Base-by-base conservation (phyloP, 176 grass and related monocot species). In the Carex pumila region DNA sequence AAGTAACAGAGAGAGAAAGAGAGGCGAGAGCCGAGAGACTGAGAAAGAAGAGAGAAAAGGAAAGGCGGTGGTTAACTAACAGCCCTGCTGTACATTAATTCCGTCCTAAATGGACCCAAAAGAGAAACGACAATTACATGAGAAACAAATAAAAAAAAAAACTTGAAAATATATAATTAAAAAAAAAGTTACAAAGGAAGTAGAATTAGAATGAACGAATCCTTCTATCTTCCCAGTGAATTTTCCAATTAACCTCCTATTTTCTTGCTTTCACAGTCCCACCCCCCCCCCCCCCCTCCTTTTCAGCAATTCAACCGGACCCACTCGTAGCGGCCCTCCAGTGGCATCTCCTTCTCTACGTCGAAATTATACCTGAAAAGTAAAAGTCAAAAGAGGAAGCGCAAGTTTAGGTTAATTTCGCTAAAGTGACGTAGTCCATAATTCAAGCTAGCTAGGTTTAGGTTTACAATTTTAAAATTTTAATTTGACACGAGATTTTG, bases 331-430 rank as follows among this genome's bases (percentile, higher is more conserved):
- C 89, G 89, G 50, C 94, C 93, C 77, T 80, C 81, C 11, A 97
- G 82, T 7, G 94, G 91, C 61, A 85, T 85, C 71, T 92, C 91
- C 86, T 59, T 88, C 36, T 84, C 86, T 49, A 97, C 64, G 86
- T 97, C 89, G 39, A 93, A 97, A 87, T 97, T 97, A 88, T 97
- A 97, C 86, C 94, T 97, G 87, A 4, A 65, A 39, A 64, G 65
- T 34, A 57, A 2, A 78, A 56, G 13, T 78, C 22, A 76, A 7
- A 14, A 47, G 36, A 36, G 7, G 50, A 71, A 17, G 68, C 80
- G 86, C 3, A 81, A 29, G 13, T 89, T 91, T n/a, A 86, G n/a
- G 13, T 83, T 39, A 77, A 47, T 66, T 81, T 81, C 12, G 64
- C 11, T 65, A 37, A 87, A 36, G 53, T 49, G 57, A 66, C 50